Evolutionary conservation across 305 asterid genomes (phyloP).

Genomic region (Coffea humblotiana): DNA sequence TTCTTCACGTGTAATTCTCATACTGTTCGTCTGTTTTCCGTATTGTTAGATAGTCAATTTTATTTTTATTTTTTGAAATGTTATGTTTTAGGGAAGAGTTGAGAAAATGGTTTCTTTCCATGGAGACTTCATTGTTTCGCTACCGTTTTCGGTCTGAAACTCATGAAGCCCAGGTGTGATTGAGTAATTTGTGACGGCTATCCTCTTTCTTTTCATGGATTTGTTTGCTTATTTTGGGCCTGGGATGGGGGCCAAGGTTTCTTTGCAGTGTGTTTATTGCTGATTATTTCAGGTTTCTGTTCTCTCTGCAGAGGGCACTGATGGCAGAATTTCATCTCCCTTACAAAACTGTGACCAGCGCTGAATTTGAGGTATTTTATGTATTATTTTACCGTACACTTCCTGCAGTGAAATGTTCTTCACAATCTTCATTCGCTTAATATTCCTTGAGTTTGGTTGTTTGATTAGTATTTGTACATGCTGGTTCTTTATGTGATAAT

Average conservation of each 20-base stretch:
- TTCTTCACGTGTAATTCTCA: constrained; percentile 1
- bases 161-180: constrained; percentile 67
- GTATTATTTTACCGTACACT: neutral
- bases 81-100: constrained; percentile 67
- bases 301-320: constrained; percentile 54
- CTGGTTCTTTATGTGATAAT: neutral
- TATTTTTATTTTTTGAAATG: constrained; percentile 15
- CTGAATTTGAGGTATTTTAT: constrained; percentile 76
- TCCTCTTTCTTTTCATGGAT: constrained; percentile 6
- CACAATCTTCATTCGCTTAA: neutral
- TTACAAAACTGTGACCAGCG: constrained; percentile 67
- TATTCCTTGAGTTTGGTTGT: neutral
- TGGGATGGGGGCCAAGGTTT: no score
- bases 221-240: neutral
- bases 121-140: constrained; percentile 83
- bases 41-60: constrained; percentile 5
- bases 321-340: constrained; percentile 79
- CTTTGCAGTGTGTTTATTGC: neutral
- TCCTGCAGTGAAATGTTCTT: neutral
- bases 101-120: constrained; percentile 89
- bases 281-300: constrained; percentile 23
- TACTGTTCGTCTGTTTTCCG: neutral
- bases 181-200: constrained; percentile 15
- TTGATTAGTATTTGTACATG: neutral
- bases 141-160: constrained; percentile 61